Conservation (phyloP, 192 early-diverging fungal genomes). For the Coemansia sp. region DNA sequence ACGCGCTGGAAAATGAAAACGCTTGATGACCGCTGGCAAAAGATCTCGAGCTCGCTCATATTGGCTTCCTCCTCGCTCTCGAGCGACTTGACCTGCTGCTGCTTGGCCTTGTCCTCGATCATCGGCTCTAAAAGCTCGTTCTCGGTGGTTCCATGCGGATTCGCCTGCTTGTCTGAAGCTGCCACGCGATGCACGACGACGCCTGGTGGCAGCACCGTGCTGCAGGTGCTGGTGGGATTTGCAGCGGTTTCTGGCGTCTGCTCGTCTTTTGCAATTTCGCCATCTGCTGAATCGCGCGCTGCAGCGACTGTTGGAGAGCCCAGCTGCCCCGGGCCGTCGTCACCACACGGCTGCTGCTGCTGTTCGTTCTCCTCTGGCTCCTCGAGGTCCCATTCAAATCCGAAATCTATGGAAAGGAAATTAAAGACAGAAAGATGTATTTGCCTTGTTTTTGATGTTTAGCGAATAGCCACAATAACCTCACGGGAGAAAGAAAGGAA, state of each 20-base stretch:
- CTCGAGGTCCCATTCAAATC: slow-evolving; percentile 37
- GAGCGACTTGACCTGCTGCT: slow-evolving; percentile 31
- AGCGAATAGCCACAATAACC: background rate
- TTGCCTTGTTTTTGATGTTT: too few species aligned
- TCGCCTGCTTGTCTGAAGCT: slow-evolving; percentile 37
- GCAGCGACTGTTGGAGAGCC: background rate
- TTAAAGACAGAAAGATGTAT: background rate
- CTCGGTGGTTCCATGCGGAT: slow-evolving; percentile 40
- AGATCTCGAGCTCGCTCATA: slow-evolving; percentile 42
- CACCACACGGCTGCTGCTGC: background rate
- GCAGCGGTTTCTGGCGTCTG: background rate
- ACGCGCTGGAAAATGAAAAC: slow-evolving; percentile 52
- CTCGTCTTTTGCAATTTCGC: background rate
- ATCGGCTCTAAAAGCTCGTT: slow-evolving; percentile 40
- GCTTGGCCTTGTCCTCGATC: slow-evolving; percentile 42
- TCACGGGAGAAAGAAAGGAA: background rate
- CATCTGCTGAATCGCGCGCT: background rate
- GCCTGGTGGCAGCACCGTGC: slow-evolving; percentile 22
- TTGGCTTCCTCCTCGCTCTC: slow-evolving; percentile 41
- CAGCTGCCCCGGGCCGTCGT: background rate
- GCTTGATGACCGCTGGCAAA: slow-evolving; percentile 43
- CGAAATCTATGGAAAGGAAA: slow-evolving; percentile 30
- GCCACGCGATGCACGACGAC: slow-evolving; percentile 44
- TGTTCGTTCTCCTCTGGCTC: slow-evolving; percentile 8
- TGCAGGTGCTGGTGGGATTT: too few species aligned